Evolutionary conservation across 805 yeast species (phyloP), one percentile per base, ranked within the genome.

Genomic region (Ogataea minuta): DNA sequence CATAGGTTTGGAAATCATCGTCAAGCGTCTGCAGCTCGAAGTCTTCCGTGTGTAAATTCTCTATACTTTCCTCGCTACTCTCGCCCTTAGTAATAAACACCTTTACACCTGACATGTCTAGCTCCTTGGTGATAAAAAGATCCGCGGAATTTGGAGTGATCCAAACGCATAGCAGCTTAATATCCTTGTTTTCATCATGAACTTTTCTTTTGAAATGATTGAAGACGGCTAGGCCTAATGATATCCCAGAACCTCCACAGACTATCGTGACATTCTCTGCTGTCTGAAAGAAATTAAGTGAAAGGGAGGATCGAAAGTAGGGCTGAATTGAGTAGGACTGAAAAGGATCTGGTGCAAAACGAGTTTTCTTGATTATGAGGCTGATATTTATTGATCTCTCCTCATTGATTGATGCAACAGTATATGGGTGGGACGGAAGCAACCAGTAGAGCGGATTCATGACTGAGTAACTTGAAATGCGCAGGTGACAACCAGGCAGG

Each of bases 171-270:
- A 64, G 63, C 2, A 74, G 51, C 32, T 46, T 59, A 5, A 67
- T 44, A 25, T 61, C 63, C 26, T 39, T 47, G 1, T 46, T 51
- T 15, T 52, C 57, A 7, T 31, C 45, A 12, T 41, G 48, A 8
- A 46, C 49, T 23, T 57, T 56, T 4, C 36, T 33, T 13, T 52
- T 53, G 33, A 77, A 62, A 41, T 70, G 62, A 32, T 68, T 67
- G 50, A 67, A 72, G 1, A 80, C 28, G 0, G 84, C 79, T 8
- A 80, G 45, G 3, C 81, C 84, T 38, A 73, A 73, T 0, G 89
- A 79, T 9, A 84, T 72, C 1, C 91, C 90, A 2, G 87, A 76
- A 0, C 93, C 93, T 10, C 90, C 91, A 46, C 81, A 75, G 1
- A 83, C 66, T 13, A 83, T 68, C 11, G 66, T 56, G 1, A 79